phyloP scores from a whole-genome alignment of 805 yeast genomes.

The Yarrowia osloensis region DNA sequence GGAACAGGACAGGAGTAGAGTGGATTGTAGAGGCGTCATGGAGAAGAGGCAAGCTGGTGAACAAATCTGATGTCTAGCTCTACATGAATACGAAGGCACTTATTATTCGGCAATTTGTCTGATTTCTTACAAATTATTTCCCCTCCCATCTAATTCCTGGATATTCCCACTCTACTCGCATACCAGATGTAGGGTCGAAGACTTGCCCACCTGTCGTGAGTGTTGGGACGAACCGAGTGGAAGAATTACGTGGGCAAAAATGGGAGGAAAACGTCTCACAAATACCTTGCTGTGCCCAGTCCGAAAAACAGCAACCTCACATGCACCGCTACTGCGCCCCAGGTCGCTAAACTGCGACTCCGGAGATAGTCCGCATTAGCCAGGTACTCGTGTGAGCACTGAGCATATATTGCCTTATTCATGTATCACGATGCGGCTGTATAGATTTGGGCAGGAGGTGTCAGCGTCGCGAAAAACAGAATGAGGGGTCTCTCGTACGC shows the following conservation, averaged over 20 bases:
- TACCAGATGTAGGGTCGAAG: slow-evolving; percentile 4
- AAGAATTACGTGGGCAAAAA: not conserved
- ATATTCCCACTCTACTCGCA: not conserved
- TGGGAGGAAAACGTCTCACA: not conserved
- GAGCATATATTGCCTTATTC: not conserved
- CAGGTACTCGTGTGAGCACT: slow-evolving; percentile 19
- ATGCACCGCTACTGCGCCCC: slow-evolving; percentile 13
- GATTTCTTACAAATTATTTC: not conserved
- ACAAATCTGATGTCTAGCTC: no score
- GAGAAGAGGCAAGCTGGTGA: not conserved
- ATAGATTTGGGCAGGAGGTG: not conserved
- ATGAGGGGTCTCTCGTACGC: not conserved
- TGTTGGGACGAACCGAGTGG: not conserved
- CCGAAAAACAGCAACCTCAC: not conserved
- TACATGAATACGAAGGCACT: no score
- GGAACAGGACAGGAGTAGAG: not conserved
- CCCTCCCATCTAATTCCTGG: not conserved
- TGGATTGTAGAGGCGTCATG: not conserved
- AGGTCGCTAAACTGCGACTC: slow-evolving; percentile 2
- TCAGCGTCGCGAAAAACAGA: not conserved
- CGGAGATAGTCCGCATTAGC: slow-evolving; percentile 10
- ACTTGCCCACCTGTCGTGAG: slow-evolving; percentile 11
- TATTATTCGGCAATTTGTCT: not conserved
- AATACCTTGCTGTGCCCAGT: not conserved
- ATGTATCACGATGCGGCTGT: slow-evolving; percentile 11